Percentiles rank a stretch among this genome's conserved stretches.
phyloP scores from a whole-genome alignment of 495 filamentous ascomycete species.

The Daldinia childiae region DNA sequence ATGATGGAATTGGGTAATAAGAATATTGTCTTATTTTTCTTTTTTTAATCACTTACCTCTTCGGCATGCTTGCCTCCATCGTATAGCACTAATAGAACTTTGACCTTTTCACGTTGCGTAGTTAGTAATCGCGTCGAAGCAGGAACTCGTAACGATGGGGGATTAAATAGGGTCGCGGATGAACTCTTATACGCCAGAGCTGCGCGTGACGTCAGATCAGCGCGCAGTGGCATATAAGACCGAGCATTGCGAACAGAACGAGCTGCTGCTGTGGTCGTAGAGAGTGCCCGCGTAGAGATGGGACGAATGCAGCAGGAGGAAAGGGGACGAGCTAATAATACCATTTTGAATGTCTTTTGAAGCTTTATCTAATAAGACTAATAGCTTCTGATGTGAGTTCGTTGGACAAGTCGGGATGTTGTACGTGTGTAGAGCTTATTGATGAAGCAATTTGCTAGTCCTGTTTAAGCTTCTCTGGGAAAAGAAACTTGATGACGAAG shows the following conservation, averaged over 20 bases:
- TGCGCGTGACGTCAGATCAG: conserved; percentile 42
- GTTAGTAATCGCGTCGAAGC: conserved; percentile 55
- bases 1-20: conserved; percentile 8
- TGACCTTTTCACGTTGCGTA: conserved; percentile 62
- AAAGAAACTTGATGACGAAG: conserved; percentile 27
- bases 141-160: conserved; percentile 25
- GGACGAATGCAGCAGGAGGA: conserved; percentile 46
- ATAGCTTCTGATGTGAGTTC: conserved; percentile 11
- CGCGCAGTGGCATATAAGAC: conserved; percentile 41
- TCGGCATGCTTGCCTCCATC: conserved; percentile 63
- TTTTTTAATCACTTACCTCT: conserved; percentile 51
- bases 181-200: conserved; percentile 42
- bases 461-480: neutral
- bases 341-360: conserved; percentile 57
- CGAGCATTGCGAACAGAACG: conserved; percentile 47
- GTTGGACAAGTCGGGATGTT: conserved; percentile 10
- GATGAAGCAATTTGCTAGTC: neutral
- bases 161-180: conserved; percentile 20
- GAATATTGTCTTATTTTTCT: neutral
- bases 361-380: conserved; percentile 20
- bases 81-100: conserved; percentile 66
- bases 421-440: conserved; percentile 22
- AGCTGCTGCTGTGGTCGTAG: conserved; percentile 36
- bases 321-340: conserved; percentile 57
- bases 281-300: conserved; percentile 35